Percentiles rank a stretch among this genome's conserved stretches.
Conservation (phyloP, 495 filamentous ascomycete genomes). For the Xylaria intraflava region DNA sequence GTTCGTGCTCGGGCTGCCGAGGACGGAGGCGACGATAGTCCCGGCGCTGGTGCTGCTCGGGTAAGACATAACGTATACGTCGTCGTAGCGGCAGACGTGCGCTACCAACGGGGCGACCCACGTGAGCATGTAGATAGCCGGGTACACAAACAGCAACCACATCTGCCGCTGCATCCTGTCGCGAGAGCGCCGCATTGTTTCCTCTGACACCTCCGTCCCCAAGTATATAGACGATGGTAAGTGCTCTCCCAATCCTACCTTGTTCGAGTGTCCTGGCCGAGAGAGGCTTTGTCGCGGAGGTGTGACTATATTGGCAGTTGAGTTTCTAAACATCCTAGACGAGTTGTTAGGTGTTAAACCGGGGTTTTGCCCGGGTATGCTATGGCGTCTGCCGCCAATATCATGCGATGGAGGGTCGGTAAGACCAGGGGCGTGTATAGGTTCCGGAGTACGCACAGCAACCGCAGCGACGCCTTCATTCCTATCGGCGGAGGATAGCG, state of each 20-base stretch:
- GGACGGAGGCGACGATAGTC: background rate
- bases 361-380: background rate
- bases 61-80: constrained; percentile 28
- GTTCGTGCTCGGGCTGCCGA: background rate
- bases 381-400: background rate
- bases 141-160: constrained; percentile 64
- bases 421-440: background rate
- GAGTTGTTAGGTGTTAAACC: background rate
- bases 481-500: background rate
- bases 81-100: constrained; percentile 54
- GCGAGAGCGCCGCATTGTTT: constrained; percentile 34
- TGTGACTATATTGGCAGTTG: constrained; percentile 18
- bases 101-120: constrained; percentile 66
- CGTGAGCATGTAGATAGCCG: constrained; percentile 60
- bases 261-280: background rate
- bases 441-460: background rate
- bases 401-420: background rate
- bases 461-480: background rate
- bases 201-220: constrained; percentile 14
- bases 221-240: constrained; percentile 16
- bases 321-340: background rate
- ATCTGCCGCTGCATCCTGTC: constrained; percentile 58
- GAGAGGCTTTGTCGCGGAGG: constrained; percentile 25
- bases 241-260: constrained; percentile 3
- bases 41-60: background rate